Conservation (phyloP, 352 stramenopile genomes). For the Phytophthora macrochlamydospora region DNA sequence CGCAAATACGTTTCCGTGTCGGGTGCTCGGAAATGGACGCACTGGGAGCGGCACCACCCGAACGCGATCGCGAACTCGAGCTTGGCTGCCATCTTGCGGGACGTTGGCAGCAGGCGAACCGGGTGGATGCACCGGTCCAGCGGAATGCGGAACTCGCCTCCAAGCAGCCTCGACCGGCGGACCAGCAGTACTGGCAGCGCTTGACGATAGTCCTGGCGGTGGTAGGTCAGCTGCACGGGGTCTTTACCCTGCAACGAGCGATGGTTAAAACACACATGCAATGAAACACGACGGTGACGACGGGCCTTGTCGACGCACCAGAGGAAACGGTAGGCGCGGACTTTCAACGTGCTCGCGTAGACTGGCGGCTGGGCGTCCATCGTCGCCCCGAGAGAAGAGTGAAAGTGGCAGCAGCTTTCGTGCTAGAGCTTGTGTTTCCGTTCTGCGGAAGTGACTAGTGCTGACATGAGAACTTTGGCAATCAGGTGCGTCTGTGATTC, state of each 20-base stretch:
- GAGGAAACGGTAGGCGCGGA: constrained; percentile 25
- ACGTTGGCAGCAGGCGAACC: constrained; percentile 21
- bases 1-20: constrained; percentile 24
- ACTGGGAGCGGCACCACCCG: constrained; percentile 30
- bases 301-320: constrained; percentile 20
- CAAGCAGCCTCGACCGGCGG: constrained; percentile 22
- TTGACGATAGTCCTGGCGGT: constrained; percentile 35
- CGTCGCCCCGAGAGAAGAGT: constrained; percentile 1
- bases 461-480: constrained; percentile 3
- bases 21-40: constrained; percentile 31
- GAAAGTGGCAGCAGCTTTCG: background rate
- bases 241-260: constrained; percentile 26
- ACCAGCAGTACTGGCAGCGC: constrained; percentile 34
- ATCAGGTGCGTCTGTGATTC: constrained; percentile 27
- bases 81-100: constrained; percentile 21
- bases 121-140: constrained; percentile 42
- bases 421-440: constrained; percentile 6
- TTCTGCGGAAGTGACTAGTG: background rate
- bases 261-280: constrained; percentile 7
- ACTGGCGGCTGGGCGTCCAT: constrained; percentile 30
- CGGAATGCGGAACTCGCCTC: constrained; percentile 31
- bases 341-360: constrained; percentile 39
- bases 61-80: constrained; percentile 36
- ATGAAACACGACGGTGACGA: background rate
- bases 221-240: constrained; percentile 33